phyloP scores from a whole-genome alignment of 2,329 filamentous ascomycete genomes.

The Trichoderma oligosporum region DNA sequence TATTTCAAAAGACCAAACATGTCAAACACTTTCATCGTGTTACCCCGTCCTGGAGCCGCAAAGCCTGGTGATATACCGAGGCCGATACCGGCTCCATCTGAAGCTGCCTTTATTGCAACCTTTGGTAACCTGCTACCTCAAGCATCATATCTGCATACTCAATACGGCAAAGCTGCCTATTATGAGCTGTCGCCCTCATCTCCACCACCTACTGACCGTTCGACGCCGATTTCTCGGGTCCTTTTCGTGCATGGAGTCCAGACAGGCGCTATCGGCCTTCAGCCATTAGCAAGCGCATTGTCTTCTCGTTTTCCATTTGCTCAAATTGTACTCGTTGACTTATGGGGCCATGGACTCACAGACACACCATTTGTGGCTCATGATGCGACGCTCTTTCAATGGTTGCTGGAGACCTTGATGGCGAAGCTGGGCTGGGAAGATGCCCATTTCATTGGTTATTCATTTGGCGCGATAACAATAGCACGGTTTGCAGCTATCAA shows the following conservation, averaged over 20 bases:
- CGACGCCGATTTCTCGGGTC: background rate
- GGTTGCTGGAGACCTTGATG: background rate
- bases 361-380: conserved; percentile 4
- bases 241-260: conserved; percentile 6
- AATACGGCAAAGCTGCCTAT: background rate
- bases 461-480: background rate
- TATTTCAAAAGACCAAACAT: too few species aligned
- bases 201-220: background rate
- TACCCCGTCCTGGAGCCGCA: background rate
- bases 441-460: conserved; percentile 1
- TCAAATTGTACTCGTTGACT: conserved; percentile 6
- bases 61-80: background rate
- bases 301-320: background rate
- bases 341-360: conserved; percentile 12
- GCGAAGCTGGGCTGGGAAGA: background rate
- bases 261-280: conserved; percentile 4
- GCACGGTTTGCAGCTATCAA: conserved; percentile 1
- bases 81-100: background rate
- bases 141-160: background rate
- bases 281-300: background rate
- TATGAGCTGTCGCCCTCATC: conserved; percentile 1
- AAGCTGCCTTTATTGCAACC: background rate
- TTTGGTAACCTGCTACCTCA: background rate
- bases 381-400: background rate
- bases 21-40: background rate